These are phyloP conservation scores for Posidonia australis DNA, from an alignment of 106 monocot species.

Conservation along the genomic window DNA sequence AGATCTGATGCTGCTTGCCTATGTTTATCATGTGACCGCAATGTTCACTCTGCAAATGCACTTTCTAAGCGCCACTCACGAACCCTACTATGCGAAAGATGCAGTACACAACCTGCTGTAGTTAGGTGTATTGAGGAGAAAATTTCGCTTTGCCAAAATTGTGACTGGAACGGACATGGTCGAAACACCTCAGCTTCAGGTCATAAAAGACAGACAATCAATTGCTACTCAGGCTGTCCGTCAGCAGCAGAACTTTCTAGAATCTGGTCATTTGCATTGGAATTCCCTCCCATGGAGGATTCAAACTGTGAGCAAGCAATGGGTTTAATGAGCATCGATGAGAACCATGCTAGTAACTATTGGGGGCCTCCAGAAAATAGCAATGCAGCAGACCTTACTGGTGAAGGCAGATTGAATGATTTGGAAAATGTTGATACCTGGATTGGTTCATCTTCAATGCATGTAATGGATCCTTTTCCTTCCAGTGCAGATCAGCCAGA, in stretches of 20 bases:
- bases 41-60: conserved; percentile 84
- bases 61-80: conserved; percentile 75
- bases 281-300: conserved; percentile 28
- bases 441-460: conserved; percentile 44
- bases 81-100: conserved; percentile 69
- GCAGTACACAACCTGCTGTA: conserved; percentile 56
- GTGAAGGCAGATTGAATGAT: conserved; percentile 16
- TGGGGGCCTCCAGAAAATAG: conserved; percentile 32
- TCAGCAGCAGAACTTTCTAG: conserved; percentile 73
- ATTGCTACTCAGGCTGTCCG: conserved; percentile 86
- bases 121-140: conserved; percentile 63
- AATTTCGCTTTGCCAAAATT: conserved; percentile 66
- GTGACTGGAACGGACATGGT: conserved; percentile 63
- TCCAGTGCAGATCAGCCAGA: conserved; percentile 19
- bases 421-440: conserved; percentile 25
- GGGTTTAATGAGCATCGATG: conserved; percentile 67
- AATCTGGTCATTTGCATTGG: conserved; percentile 61
- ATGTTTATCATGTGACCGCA: conserved; percentile 86
- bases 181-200: conserved; percentile 16
- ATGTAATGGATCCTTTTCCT: conserved; percentile 16
- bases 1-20: conserved; percentile 77
- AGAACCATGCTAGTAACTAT: conserved; percentile 30
- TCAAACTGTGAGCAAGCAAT: conserved; percentile 35
- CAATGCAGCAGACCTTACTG: conserved; percentile 14
- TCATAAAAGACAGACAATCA: conserved; percentile 57